These are phyloP conservation scores for Blastomyces emzantsi DNA, from an alignment of 2,329 filamentous ascomycete genomes.

Conservation along the genomic window DNA sequence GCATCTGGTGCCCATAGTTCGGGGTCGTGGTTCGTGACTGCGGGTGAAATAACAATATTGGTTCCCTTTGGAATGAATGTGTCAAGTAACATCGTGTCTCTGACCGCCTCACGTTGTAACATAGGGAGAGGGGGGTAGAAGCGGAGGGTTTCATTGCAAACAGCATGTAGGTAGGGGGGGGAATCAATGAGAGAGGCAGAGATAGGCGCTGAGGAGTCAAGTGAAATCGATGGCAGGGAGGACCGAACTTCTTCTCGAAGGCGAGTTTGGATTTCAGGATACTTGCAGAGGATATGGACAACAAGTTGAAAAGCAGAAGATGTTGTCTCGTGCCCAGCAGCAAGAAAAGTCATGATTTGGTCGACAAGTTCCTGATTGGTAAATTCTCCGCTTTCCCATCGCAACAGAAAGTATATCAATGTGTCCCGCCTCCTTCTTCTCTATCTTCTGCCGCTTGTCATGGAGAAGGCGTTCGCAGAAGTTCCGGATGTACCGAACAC, in stretches of 20 bases:
- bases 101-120: slow-evolving; percentile 56
- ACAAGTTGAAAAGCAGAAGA: slow-evolving; percentile 69
- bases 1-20: slow-evolving; percentile 71
- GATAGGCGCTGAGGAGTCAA: slow-evolving; percentile 50
- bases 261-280: slow-evolving; percentile 56
- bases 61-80: slow-evolving; percentile 62
- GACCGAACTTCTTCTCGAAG: slow-evolving; percentile 60
- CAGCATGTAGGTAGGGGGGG: slow-evolving; percentile 70
- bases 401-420: slow-evolving; percentile 75
- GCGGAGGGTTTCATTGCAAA: slow-evolving; percentile 69
- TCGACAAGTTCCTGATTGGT: slow-evolving; percentile 71
- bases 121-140: slow-evolving; percentile 62
- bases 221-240: slow-evolving; percentile 45
- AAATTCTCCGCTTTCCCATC: slow-evolving; percentile 64
- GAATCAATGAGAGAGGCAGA: slow-evolving; percentile 54
- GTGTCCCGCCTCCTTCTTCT: slow-evolving; percentile 35
- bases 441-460: slow-evolving; percentile 55
- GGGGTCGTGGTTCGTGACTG: slow-evolving; percentile 60
- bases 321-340: slow-evolving; percentile 73
- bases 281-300: slow-evolving; percentile 56
- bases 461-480: slow-evolving; percentile 60
- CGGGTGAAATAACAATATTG: slow-evolving; percentile 53
- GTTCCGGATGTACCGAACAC: slow-evolving; percentile 51
- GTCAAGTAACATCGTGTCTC: slow-evolving; percentile 58
- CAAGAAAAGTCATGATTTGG: slow-evolving; percentile 84